Evolutionary conservation across 2,329 filamentous ascomycete genomes (phyloP).

Genomic region (Fusarium tupiense): DNA sequence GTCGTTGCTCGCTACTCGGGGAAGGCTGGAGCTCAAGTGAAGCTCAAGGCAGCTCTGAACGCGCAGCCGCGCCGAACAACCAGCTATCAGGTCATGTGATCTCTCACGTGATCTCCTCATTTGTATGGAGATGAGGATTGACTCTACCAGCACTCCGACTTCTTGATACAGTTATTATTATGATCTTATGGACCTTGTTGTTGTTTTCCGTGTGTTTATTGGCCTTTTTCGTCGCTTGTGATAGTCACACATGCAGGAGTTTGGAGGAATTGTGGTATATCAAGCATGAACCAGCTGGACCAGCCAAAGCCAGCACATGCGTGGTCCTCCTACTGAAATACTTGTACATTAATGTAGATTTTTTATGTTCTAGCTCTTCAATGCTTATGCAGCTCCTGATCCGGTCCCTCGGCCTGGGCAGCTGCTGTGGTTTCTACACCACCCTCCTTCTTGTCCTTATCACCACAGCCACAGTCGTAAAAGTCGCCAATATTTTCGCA

Average conservation of each 20-base stretch:
- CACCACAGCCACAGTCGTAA: constrained; percentile 77
- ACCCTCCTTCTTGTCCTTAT: constrained; percentile 62
- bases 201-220: background rate
- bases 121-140: background rate
- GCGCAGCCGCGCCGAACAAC: constrained; percentile 49
- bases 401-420: constrained; percentile 25
- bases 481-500: constrained; percentile 75
- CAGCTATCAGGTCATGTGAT: constrained; percentile 25
- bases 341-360: constrained; percentile 6
- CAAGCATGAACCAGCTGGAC: constrained; percentile 28
- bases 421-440: constrained; percentile 20
- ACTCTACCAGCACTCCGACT: background rate
- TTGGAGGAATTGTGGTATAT: background rate
- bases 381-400: constrained; percentile 36
- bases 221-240: background rate
- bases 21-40: constrained; percentile 51
- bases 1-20: constrained; percentile 39
- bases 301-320: constrained; percentile 33
- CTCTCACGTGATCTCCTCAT: constrained; percentile 22
- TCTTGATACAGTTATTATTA: background rate
- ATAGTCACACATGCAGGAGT: background rate
- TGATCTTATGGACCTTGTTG: background rate
- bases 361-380: background rate
- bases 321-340: constrained; percentile 7
- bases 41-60: constrained; percentile 61